A percentile compares a stretch with the other conserved stretches of the same genome.
Evolutionary conservation across 495 filamentous ascomycete species (phyloP).

Genomic region (Penicillium fimorum): DNA sequence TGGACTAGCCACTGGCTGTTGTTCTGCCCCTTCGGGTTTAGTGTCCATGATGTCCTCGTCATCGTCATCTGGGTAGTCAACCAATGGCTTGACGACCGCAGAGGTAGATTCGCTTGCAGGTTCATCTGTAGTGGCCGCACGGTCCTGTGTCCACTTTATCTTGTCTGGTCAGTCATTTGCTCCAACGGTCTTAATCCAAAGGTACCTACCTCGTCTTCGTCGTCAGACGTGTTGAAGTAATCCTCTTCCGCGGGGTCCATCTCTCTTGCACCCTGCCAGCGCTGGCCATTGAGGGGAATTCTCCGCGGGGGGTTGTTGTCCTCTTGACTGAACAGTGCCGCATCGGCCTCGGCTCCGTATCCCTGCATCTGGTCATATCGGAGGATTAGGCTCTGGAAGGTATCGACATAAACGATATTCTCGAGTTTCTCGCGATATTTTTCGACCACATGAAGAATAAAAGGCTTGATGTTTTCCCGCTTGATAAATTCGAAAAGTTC

Average conservation of each 20-base stretch:
- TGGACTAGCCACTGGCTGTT: constrained; percentile 19
- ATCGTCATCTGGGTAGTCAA: constrained; percentile 90
- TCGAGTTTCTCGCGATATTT: constrained; percentile 81
- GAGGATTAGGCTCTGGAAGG: constrained; percentile 71
- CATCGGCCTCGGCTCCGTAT: constrained; percentile 60
- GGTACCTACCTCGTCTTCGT: constrained; percentile 71
- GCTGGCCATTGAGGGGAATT: constrained; percentile 60
- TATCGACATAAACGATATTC: constrained; percentile 80
- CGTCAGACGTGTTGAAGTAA: constrained; percentile 89
- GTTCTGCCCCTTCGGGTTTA: constrained; percentile 30
- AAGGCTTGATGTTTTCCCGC: constrained; percentile 75
- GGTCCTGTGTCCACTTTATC: constrained; percentile 38
- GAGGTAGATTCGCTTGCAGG: constrained; percentile 47
- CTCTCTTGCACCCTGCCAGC: constrained; percentile 77
- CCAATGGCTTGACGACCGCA: constrained; percentile 68
- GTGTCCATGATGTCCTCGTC: constrained; percentile 60
- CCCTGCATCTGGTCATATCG: constrained; percentile 79
- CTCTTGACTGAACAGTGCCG: constrained; percentile 50
- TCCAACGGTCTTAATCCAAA: neutral
- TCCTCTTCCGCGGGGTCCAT: constrained; percentile 87
- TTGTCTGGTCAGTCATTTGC: constrained; percentile 6
- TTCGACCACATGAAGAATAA: constrained; percentile 83
- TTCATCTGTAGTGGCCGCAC: constrained; percentile 23
- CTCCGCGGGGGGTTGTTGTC: constrained; percentile 49
- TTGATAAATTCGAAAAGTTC: constrained; percentile 93